These are phyloP conservation scores for Tieghemostelium lacteum DNA, from an alignment of 78 protist species.

Conservation along the genomic window DNA sequence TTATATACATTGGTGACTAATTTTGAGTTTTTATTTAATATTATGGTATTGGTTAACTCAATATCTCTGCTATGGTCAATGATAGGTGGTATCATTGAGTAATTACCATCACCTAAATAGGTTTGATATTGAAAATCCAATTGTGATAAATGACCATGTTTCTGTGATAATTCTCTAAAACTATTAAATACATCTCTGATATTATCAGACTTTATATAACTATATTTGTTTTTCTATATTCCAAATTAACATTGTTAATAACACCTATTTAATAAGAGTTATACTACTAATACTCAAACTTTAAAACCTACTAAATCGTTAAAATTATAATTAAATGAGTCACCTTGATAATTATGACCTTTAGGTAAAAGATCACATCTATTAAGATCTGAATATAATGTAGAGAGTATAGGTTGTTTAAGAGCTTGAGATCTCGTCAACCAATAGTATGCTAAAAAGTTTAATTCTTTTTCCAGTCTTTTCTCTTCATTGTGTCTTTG, in stretches of 20 bases:
- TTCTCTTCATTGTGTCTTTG: no score
- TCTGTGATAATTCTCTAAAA: background rate
- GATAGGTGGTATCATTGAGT: slow-evolving; percentile 37
- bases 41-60: background rate
- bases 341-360: slow-evolving; percentile 26
- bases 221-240: slow-evolving; percentile 43
- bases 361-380: background rate
- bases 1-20: background rate
- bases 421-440: background rate
- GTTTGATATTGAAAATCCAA: slow-evolving; percentile 22
- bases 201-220: slow-evolving; percentile 21
- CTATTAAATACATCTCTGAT: slow-evolving; percentile 5
- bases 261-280: background rate
- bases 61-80: no score
- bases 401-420: background rate
- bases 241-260: background rate
- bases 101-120: slow-evolving; percentile 28
- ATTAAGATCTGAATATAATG: slow-evolving; percentile 29
- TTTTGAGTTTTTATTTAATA: background rate
- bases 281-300: background rate
- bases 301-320: slow-evolving; percentile 33
- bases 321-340: background rate
- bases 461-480: background rate
- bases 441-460: no score
- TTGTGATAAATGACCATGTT: slow-evolving; percentile 39